Conservation (phyloP, 805 yeast genomes). For the Candida alai region DNA sequence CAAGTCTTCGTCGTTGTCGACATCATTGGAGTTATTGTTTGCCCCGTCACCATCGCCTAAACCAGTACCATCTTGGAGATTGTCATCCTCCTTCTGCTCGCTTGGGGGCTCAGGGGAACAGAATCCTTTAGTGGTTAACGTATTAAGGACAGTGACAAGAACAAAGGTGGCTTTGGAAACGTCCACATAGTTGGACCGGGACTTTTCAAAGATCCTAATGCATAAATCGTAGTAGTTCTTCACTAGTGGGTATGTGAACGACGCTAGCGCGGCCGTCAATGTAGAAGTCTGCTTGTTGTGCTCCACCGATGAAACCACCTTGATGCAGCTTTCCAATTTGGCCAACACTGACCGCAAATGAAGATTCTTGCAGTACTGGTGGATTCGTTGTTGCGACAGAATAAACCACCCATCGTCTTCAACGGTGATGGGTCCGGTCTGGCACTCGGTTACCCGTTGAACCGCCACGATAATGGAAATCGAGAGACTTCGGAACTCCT, state of each 20-base stretch:
- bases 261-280: constrained; percentile 44
- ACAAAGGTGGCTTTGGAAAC: constrained; percentile 60
- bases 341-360: constrained; percentile 33
- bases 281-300: constrained; percentile 35
- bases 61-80: constrained; percentile 83
- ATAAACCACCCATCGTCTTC: constrained; percentile 68
- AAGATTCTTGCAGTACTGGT: constrained; percentile 39
- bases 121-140: constrained; percentile 76
- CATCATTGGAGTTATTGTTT: constrained; percentile 72
- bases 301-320: constrained; percentile 30
- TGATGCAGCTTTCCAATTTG: constrained; percentile 33
- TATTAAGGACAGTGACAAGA: constrained; percentile 51
- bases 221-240: constrained; percentile 55
- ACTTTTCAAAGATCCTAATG: constrained; percentile 38
- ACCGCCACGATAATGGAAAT: constrained; percentile 61
- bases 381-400: constrained; percentile 42
- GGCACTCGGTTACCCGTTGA: constrained; percentile 51
- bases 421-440: constrained; percentile 29
- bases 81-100: constrained; percentile 54
- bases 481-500: constrained; percentile 46
- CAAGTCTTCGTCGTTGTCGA: constrained; percentile 88
- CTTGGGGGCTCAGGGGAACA: constrained; percentile 84
- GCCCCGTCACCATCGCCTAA: constrained; percentile 93
- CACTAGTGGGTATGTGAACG: constrained; percentile 61
- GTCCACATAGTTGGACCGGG: constrained; percentile 46